Conservation (phyloP, 768 basidiomycete genomes). For the Coprinopsis marcescibilis region DNA sequence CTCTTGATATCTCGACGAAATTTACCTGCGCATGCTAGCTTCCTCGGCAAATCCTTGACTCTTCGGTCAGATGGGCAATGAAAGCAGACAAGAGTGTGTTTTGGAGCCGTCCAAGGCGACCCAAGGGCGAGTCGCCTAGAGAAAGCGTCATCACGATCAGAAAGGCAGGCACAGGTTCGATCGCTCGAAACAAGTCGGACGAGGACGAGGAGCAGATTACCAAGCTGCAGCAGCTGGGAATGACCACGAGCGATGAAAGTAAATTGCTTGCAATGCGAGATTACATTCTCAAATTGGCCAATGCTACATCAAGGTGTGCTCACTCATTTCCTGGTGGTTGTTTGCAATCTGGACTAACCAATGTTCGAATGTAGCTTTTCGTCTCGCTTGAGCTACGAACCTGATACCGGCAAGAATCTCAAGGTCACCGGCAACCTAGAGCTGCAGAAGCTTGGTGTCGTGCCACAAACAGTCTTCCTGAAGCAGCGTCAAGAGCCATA, state of each 20-base stretch:
- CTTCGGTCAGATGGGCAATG: conserved; percentile 85
- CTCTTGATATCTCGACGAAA: background rate
- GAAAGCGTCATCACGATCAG: conserved; percentile 67
- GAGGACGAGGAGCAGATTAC: conserved; percentile 74
- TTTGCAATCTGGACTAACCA: background rate
- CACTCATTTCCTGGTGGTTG: conserved; percentile 4
- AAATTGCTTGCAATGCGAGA: conserved; percentile 88
- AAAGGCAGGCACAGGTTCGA: conserved; percentile 37
- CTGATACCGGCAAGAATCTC: conserved; percentile 56
- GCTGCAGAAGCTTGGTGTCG: conserved; percentile 81
- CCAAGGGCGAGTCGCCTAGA: conserved; percentile 60
- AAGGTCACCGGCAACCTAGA: conserved; percentile 65
- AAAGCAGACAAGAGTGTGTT: conserved; percentile 74
- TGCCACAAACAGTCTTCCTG: conserved; percentile 89
- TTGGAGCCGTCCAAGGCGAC: conserved; percentile 58
- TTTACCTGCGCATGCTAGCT: conserved; percentile 37
- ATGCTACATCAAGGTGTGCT: conserved; percentile 71
- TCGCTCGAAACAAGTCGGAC: conserved; percentile 57
- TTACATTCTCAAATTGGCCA: conserved; percentile 80
- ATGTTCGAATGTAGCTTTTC: conserved; percentile 44
- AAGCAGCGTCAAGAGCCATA: conserved; percentile 32
- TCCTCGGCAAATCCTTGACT: conserved; percentile 71
- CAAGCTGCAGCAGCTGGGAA: conserved; percentile 83
- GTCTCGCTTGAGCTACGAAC: conserved; percentile 56
- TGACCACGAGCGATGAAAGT: conserved; percentile 73